Conservation (phyloP, 163 green algal species). For the Botryococcus braunii region DNA sequence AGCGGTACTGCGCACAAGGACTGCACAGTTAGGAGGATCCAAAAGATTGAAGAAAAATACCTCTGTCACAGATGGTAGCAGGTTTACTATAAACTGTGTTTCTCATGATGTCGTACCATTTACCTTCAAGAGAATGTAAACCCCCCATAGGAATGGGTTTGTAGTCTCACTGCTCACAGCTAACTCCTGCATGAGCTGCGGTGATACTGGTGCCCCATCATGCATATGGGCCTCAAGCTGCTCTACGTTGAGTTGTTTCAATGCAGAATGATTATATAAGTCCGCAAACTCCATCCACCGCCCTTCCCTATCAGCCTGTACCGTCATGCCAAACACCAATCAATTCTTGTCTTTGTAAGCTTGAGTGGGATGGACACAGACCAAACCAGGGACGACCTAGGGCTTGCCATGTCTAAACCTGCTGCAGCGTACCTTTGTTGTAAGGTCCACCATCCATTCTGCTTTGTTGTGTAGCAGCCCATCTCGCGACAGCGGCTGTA, state of each 20-base stretch:
- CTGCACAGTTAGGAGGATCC: too few relatives aligned
- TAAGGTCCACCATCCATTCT: constrained; percentile 70
- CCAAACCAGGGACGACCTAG: too few relatives aligned
- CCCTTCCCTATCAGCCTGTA: constrained; percentile 35
- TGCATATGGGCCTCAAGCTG: not conserved
- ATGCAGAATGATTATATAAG: constrained; percentile 11
- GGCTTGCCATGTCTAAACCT: constrained; percentile 8
- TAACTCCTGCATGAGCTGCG: constrained; percentile 6
- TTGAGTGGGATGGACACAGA: not conserved
- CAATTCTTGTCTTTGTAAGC: not conserved
- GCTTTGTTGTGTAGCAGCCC: not conserved
- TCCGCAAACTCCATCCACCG: constrained; percentile 23
- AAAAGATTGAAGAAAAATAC: too few relatives aligned
- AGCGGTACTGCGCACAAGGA: constrained; percentile 34
- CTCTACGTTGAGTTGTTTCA: constrained; percentile 14
- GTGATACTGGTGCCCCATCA: not conserved
- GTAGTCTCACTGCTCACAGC: constrained; percentile 8
- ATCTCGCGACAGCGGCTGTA: constrained; percentile 11
- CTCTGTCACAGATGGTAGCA: too few relatives aligned
- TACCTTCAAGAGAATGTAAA: constrained; percentile 12
- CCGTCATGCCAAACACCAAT: not conserved
- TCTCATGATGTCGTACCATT: too few relatives aligned
- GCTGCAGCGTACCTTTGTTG: constrained; percentile 31
- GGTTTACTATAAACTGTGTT: too few relatives aligned
- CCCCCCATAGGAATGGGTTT: constrained; percentile 4